These are phyloP conservation scores for Pleurotus sapidus DNA, from an alignment of 768 basidiomycete genomes.

Conservation along the genomic window DNA sequence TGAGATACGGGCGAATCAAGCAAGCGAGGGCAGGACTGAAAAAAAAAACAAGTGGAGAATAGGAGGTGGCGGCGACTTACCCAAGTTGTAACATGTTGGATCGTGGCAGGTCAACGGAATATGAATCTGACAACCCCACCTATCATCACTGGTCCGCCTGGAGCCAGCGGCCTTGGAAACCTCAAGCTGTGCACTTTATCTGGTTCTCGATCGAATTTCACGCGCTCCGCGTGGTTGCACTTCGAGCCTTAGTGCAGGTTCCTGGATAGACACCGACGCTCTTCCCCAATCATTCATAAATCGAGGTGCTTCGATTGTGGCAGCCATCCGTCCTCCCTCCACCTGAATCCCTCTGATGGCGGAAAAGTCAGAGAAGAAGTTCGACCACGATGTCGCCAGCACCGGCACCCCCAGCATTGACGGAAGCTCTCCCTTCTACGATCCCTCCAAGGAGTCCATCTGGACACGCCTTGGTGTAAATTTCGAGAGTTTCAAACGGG, in stretches of 20 bases:
- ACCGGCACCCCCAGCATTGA: constrained; percentile 17
- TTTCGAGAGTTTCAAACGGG: constrained; percentile 43
- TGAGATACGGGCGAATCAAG: background rate
- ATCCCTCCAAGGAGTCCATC: constrained; percentile 42
- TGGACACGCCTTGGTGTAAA: constrained; percentile 43
- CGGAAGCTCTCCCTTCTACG: constrained; percentile 37
- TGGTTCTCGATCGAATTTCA: background rate
- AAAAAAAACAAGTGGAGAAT: background rate
- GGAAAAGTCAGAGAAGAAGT: constrained; percentile 28
- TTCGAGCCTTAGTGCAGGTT: background rate
- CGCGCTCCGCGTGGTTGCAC: constrained; percentile 4
- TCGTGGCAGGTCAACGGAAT: background rate
- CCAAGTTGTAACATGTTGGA: constrained; percentile 9
- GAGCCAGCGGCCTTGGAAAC: constrained; percentile 8
- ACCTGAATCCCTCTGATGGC: constrained; percentile 19
- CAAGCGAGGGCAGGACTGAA: background rate
- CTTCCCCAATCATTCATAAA: background rate
- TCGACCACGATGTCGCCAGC: constrained; percentile 25
- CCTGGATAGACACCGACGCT: background rate
- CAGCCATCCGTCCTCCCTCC: constrained; percentile 4
- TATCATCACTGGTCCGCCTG: background rate
- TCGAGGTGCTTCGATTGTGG: background rate
- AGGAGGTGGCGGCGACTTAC: constrained; percentile 2
- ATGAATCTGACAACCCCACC: constrained; percentile 7
- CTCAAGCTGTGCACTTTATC: background rate